Evolutionary conservation across 1,284 basidiomycete genomes (phyloP), one percentile per base, ranked within the genome.

Genomic region (Somion occarium): DNA sequence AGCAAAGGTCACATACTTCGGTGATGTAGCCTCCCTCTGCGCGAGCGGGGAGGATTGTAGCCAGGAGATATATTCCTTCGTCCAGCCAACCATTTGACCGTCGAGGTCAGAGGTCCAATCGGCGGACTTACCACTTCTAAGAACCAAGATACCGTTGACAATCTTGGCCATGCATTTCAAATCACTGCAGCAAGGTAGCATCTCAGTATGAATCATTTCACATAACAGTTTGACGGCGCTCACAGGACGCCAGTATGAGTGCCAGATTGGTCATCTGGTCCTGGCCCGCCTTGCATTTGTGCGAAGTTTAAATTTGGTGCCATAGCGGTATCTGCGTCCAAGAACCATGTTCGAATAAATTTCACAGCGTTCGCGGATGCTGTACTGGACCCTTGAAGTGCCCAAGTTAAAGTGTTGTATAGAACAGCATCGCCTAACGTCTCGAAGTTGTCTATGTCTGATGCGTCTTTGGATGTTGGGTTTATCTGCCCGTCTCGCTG

Each of bases 261-360:
- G 34, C 82, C 82, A 0, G 58, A 58, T 53, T 75, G 73, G 1
- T 73, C 74, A 13, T 61, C 61, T 0, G 67, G 61, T n/a, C n/a
- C n/a, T n/a, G n/a, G n/a, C 0, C 86, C 86, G 5, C 85, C 75
- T 41, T 75, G 59, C 67, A 86, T 74, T 61, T 88, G 85, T 0
- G 73, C 80, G 58, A 78, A 88, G 54, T 80, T 72, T 25, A 88
- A 68, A 59, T 84, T 81, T 2, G 85, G 84, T 53, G 83, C 84
- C 79, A 87, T 85, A 26, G 60, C 67, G 1, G 81, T 85, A 5
- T 67, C 67, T 0, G 67, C 52, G 58, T 83, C 73, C 20, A 86
- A 63, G 69, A 87, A 89, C 76, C 80, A 85, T 0, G 72, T 68
- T 18, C 75, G 62, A 56, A 86, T 66, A 62, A 73, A 80, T 3